Base-by-base conservation (phyloP, 441 rosid species). In the Arabidopsis lyrata region DNA sequence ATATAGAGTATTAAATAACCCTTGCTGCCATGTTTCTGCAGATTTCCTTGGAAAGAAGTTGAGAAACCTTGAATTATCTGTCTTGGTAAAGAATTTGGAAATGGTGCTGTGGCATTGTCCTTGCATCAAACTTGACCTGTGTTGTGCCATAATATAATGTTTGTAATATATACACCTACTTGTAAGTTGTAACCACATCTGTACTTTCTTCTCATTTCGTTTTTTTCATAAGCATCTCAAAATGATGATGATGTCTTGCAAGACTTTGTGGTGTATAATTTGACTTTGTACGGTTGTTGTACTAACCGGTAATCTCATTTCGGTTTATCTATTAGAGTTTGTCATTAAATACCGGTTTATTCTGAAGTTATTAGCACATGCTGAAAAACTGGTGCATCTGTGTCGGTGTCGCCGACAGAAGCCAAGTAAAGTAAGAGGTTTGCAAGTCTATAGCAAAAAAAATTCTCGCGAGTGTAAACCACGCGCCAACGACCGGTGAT, bases 371-470 rank as follows among this genome's bases (percentile, higher is more conserved):
- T 44, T 55, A 13, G 67, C 68, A 70, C 50, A 12, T 72, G 76
- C 24, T 22, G 39, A 15, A 2, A 20, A 34, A 8, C 3, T 3
- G 14, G 32, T 60, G 41, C 20, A n/a, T 59, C 66, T 35, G 36
- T 44, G 70, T 54, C 70, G 64, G 70, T 42, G 55, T 22, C 11
- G 38, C 70, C 76, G 70, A 72, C 76, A 60, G 4, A 57, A 57
- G 24, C 27, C 27, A 24, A 24, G 27, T 24, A 24, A 22, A 42
- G n/a, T 18, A 24, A 2, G 4, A 24, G 27, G 3, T n/a, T 60
- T 13, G 6, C 4, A 41, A 29, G 1, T 45, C 56, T n/a, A n/a
- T n/a, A n/a, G n/a, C n/a, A n/a, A n/a, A n/a, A n/a, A n/a, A n/a
- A n/a, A n/a, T n/a, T n/a, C n/a, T n/a, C 5, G 49, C 47, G 5